Evolutionary conservation across 805 yeast genomes (phyloP).

Genomic region (Brettanomyces sp.): DNA sequence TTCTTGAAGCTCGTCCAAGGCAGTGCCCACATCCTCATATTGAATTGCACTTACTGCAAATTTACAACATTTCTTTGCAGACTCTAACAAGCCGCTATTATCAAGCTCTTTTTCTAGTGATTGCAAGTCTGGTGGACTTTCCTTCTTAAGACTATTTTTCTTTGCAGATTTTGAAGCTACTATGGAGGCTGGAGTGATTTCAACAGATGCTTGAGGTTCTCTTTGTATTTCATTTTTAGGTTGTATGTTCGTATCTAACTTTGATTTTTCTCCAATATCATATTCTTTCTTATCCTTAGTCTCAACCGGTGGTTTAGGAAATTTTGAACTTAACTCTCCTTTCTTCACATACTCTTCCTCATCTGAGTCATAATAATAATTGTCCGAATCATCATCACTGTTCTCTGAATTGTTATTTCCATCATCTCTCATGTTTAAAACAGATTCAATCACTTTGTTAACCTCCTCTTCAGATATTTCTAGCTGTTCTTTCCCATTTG

Average conservation of each 20-base stretch:
- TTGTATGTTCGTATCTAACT: background rate
- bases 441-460: constrained; percentile 10
- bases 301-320: constrained; percentile 8
- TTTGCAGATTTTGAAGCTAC: background rate
- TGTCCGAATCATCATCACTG: constrained; percentile 3
- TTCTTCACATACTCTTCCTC: constrained; percentile 13
- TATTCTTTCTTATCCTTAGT: background rate
- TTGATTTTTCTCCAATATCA: background rate
- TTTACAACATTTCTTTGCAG: constrained; percentile 55
- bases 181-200: constrained; percentile 32
- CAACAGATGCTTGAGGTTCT: background rate
- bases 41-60: constrained; percentile 68
- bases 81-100: constrained; percentile 25
- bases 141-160: background rate
- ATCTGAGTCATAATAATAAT: constrained; percentile 15
- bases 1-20: constrained; percentile 41
- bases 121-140: constrained; percentile 5
- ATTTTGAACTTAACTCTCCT: constrained; percentile 4
- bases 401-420: background rate
- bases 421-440: constrained; percentile 6
- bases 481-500: constrained; percentile 8
- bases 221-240: too few relatives aligned
- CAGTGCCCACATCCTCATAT: constrained; percentile 62
- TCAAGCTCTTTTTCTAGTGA: constrained; percentile 13
- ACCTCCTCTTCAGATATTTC: constrained; percentile 13